phyloP scores from a whole-genome alignment of 2,329 filamentous ascomycete species.

The Trichoderma polysporum region DNA sequence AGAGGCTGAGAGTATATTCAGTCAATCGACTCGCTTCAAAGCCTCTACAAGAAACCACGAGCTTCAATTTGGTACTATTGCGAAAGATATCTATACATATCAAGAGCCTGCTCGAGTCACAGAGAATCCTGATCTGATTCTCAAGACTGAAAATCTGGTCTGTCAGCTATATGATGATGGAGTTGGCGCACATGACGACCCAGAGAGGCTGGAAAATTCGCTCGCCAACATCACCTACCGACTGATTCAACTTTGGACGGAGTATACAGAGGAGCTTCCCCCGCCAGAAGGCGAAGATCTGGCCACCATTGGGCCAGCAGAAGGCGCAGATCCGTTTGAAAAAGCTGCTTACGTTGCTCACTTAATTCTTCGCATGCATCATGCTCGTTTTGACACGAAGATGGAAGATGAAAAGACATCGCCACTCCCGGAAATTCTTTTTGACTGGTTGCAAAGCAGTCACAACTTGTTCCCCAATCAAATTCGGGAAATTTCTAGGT shows the following conservation, averaged over 20 bases:
- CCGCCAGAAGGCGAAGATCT: conserved; percentile 53
- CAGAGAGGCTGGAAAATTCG: conserved; percentile 55
- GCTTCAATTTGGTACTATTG: conserved; percentile 67
- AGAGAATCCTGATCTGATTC: conserved; percentile 70
- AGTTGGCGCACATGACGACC: conserved; percentile 55
- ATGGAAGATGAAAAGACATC: conserved; percentile 42
- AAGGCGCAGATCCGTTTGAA: conserved; percentile 61
- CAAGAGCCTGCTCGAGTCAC: conserved; percentile 59
- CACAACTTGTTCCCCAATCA: conserved; percentile 72
- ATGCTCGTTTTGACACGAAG: conserved; percentile 52
- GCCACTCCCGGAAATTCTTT: conserved; percentile 72
- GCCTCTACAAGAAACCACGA: conserved; percentile 49
- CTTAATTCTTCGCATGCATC: conserved; percentile 75
- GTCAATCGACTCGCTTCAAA: conserved; percentile 50
- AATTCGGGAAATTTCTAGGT: conserved; percentile 60
- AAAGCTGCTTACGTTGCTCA: conserved; percentile 79
- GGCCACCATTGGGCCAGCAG: conserved; percentile 64
- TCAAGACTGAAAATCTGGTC: conserved; percentile 73
- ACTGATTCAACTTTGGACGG: conserved; percentile 57
- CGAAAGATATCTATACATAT: conserved; percentile 64
- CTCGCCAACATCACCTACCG: conserved; percentile 54
- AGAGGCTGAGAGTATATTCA: conserved; percentile 57
- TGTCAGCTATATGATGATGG: conserved; percentile 63
- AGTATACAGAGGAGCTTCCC: conserved; percentile 50
- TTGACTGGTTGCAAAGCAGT: conserved; percentile 77